These are phyloP conservation scores for Cordyceps fumosorosea DNA, from an alignment of 2,329 filamentous ascomycete species.

Conservation along the genomic window DNA sequence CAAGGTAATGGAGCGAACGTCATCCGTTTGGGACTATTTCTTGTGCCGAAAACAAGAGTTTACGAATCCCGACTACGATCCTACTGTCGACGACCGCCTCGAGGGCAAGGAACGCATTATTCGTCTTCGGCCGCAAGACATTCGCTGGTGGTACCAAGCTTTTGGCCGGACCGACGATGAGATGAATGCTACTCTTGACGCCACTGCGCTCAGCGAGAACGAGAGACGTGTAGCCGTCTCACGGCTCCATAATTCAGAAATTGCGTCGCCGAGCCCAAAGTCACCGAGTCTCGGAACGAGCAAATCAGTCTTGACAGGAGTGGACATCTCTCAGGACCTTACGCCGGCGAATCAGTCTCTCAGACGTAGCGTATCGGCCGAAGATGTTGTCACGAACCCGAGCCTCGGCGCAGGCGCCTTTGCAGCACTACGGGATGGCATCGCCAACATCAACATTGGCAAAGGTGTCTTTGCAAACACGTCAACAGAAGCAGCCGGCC, in stretches of 20 bases:
- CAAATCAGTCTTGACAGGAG: conserved; percentile 50
- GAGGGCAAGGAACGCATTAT: conserved; percentile 77
- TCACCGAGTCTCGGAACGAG: conserved; percentile 32
- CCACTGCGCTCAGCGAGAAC: conserved; percentile 44
- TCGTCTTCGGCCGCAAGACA: conserved; percentile 67
- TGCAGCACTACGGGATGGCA: conserved; percentile 40
- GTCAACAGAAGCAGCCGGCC: conserved; percentile 25
- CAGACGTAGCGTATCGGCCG: conserved; percentile 39
- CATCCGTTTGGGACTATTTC: conserved; percentile 96
- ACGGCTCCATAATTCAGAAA: conserved; percentile 25
- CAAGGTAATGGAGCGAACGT: conserved; percentile 61
- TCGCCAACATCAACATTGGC: conserved; percentile 42
- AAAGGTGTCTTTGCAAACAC: conserved; percentile 34
- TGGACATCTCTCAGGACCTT: conserved; percentile 53
- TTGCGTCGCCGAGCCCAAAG: conserved; percentile 28
- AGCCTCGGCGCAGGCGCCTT: conserved; percentile 32
- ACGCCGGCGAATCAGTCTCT: conserved; percentile 36
- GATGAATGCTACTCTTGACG: conserved; percentile 71
- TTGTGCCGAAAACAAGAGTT: conserved; percentile 75
- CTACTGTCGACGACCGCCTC: conserved; percentile 67
- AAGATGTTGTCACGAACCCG: conserved; percentile 17
- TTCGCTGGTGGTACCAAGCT: conserved; percentile 89
- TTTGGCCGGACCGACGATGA: conserved; percentile 85
- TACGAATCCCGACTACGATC: conserved; percentile 71
- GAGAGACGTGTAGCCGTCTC: conserved; percentile 32